Evolutionary conservation across 805 yeast species (phyloP).

Genomic region (Starmerella riodocensis): DNA sequence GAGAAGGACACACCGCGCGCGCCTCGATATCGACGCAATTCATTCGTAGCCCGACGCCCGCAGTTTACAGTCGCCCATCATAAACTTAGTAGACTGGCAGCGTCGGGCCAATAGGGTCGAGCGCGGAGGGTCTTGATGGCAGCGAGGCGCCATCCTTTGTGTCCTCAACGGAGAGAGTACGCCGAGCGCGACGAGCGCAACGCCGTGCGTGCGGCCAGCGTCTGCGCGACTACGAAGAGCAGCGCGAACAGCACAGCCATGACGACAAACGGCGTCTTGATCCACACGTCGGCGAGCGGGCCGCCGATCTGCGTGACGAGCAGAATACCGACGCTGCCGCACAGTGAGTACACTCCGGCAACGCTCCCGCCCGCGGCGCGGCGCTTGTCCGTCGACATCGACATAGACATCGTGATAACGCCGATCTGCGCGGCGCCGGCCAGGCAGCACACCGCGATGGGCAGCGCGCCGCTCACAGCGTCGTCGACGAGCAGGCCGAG

Average conservation of each 20-base stretch:
- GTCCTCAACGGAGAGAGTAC: conserved; percentile 3
- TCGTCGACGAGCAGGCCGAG: conserved; percentile 19
- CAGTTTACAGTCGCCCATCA: too few relatives aligned
- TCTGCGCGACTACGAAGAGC: conserved; percentile 5
- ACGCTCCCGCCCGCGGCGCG: conserved; percentile 45
- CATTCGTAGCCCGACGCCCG: too few relatives aligned
- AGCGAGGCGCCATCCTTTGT: too few relatives aligned
- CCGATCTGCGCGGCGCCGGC: conserved; percentile 54
- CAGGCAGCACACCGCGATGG: conserved; percentile 32
- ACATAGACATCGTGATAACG: conserved; percentile 48
- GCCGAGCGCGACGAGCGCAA: conserved; percentile 8
- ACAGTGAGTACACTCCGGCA: conserved; percentile 54
- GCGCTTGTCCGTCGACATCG: conserved; percentile 39
- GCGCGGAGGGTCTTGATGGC: too few relatives aligned
- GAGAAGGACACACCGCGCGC: too few relatives aligned
- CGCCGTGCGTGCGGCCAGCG: conserved; percentile 7
- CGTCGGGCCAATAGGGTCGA: too few relatives aligned
- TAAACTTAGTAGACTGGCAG: too few relatives aligned
- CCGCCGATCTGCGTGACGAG: conserved; percentile 52
- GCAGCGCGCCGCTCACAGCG: conserved; percentile 29
- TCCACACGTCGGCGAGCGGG: conserved; percentile 41
- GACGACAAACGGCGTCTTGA: conserved; percentile 46
- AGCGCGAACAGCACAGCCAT: conserved; percentile 33
- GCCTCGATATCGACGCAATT: too few relatives aligned
- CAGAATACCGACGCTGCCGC: conserved; percentile 57